phyloP scores from a whole-genome alignment of 148 eudicot species.

The Linanthus parryae region DNA sequence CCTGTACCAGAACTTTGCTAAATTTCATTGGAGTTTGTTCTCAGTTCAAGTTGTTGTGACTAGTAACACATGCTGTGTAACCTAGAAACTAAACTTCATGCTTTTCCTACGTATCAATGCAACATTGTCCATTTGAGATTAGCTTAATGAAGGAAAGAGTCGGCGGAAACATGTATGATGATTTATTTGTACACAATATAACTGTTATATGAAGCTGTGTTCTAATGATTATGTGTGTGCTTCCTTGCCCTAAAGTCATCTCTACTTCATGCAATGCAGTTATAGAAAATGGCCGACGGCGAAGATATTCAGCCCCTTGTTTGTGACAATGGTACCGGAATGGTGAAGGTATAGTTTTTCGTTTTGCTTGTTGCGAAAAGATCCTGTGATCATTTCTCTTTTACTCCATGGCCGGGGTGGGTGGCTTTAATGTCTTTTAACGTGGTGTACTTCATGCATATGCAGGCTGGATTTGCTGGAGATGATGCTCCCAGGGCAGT shows the following conservation, averaged over 20 bases:
- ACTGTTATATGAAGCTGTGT: not conserved
- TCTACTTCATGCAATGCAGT: slow-evolving; percentile 4
- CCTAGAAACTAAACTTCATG: no score
- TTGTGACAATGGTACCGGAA: slow-evolving; percentile 23
- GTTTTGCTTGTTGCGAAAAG: not conserved
- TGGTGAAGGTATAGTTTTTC: slow-evolving; percentile 12
- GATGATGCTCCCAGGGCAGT: slow-evolving; percentile 15
- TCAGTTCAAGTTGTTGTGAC: no score
- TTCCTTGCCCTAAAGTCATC: slow-evolving; percentile 1
- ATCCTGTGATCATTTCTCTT: not conserved
- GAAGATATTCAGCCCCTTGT: slow-evolving; percentile 23
- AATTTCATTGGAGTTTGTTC: no score
- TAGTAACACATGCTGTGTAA: no score
- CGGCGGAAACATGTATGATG: not conserved
- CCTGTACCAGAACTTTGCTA: no score
- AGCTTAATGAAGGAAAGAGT: not conserved
- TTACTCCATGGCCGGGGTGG: no score
- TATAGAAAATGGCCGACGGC: slow-evolving; percentile 10
- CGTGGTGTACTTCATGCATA: no score
- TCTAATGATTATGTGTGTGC: not conserved
- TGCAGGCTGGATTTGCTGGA: slow-evolving; percentile 19
- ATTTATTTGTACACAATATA: no score
- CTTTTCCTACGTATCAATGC: not conserved
- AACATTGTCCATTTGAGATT: not conserved
- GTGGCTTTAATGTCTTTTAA: no score